Conservation (phyloP, 805 yeast species). For the Metschnikowia cerradonensis region DNA sequence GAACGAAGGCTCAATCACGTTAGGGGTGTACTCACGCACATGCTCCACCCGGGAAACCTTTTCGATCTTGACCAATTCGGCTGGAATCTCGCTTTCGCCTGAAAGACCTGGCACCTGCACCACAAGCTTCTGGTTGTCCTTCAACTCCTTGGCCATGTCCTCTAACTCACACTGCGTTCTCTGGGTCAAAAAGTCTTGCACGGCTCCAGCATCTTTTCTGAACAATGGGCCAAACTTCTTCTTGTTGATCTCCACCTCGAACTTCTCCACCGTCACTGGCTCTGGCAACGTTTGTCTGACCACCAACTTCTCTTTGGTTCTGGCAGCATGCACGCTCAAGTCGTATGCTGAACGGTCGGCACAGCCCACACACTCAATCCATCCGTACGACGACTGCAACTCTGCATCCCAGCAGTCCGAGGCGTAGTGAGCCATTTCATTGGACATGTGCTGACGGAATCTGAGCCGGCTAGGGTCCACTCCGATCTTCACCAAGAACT, state of each 20-base stretch:
- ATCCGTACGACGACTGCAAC: constrained; percentile 90
- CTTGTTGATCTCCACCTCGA: constrained; percentile 84
- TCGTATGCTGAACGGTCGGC: constrained; percentile 99
- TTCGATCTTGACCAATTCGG: constrained; percentile 67
- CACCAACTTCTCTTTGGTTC: constrained; percentile 90
- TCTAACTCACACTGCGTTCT: constrained; percentile 86
- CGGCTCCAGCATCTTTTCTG: constrained; percentile 93
- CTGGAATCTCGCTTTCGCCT: constrained; percentile 59
- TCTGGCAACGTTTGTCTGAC: constrained; percentile 86
- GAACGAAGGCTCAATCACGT: constrained; percentile 97
- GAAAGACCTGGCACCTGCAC: constrained; percentile 65
- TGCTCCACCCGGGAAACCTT: constrained; percentile 81
- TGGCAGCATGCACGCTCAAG: constrained; percentile 89
- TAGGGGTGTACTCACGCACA: constrained; percentile 92
- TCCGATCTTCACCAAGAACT: constrained; percentile 83
- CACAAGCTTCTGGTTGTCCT: constrained; percentile 55
- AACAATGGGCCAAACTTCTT: constrained; percentile 97
- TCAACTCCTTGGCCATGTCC: constrained; percentile 66
- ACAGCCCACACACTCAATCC: constrained; percentile 99
- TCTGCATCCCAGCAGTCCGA: constrained; percentile 99
- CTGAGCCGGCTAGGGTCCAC: constrained; percentile 79
- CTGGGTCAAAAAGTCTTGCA: constrained; percentile 70
- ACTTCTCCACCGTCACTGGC: constrained; percentile 78
- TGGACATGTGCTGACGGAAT: constrained; percentile 97
- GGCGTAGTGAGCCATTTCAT: constrained; percentile 99